Percentiles rank a stretch among this genome's conserved stretches.
phyloP scores from a whole-genome alignment of 2,329 filamentous ascomycete genomes.

The Phoma sp. region DNA sequence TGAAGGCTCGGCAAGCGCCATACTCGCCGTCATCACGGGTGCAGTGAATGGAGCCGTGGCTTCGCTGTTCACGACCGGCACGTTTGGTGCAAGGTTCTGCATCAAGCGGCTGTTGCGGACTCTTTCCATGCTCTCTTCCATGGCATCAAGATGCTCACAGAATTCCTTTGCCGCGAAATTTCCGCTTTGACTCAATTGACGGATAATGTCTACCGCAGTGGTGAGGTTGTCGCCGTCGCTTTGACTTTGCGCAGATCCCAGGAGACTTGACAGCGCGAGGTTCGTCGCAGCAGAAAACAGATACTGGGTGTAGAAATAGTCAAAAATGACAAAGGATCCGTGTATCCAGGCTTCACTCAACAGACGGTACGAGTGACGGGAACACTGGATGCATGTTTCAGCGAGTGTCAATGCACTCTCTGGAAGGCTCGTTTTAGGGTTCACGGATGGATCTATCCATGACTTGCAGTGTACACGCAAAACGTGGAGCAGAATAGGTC shows the following conservation, averaged over 20 bases:
- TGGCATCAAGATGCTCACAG: conserved; percentile 24
- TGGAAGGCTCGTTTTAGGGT: conserved; percentile 15
- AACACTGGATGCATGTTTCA: conserved; percentile 55
- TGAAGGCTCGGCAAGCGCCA: conserved; percentile 25
- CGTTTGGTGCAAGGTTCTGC: not conserved
- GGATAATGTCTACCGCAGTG: conserved; percentile 22
- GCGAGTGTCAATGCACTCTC: conserved; percentile 49
- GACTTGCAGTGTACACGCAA: conserved; percentile 29
- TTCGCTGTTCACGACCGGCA: not conserved
- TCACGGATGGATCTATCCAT: conserved; percentile 3
- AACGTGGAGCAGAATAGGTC: conserved; percentile 44
- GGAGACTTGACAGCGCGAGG: conserved; percentile 53
- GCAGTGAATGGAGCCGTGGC: not conserved
- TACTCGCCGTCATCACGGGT: conserved; percentile 21
- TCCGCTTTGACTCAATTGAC: conserved; percentile 21
- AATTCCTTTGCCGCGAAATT: conserved; percentile 25
- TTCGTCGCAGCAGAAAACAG: conserved; percentile 56
- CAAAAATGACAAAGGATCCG: conserved; percentile 56
- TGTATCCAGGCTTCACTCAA: conserved; percentile 56
- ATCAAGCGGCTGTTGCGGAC: conserved; percentile 28
- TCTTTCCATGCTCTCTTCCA: conserved; percentile 18
- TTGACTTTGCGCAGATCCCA: conserved; percentile 31
- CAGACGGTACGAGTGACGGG: conserved; percentile 53
- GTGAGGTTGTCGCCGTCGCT: conserved; percentile 21
- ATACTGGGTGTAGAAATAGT: conserved; percentile 57